Conservation (phyloP, 345 rosid genomes). For the Populus tremula region DNA sequence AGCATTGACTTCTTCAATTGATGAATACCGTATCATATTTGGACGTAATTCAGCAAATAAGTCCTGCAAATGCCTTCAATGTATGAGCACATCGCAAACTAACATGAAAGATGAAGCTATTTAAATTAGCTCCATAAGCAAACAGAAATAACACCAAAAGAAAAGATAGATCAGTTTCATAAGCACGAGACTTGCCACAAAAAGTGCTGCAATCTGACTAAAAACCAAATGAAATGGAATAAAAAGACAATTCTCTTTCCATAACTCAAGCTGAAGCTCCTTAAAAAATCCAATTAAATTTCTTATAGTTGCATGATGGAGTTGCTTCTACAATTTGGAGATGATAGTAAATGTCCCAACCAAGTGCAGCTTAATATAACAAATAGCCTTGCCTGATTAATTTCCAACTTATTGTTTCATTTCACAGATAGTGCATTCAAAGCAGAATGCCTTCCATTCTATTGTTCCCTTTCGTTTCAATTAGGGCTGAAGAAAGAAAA, state of each 20-base stretch:
- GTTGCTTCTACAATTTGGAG: background rate
- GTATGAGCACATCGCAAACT: slow-evolving; percentile 18
- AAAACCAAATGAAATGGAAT: background rate
- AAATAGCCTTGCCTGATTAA: background rate
- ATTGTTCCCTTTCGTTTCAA: background rate
- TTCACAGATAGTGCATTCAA: background rate
- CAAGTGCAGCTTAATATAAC: background rate
- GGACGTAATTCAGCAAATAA: slow-evolving; percentile 86
- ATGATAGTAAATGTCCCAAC: background rate
- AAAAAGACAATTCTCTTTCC: background rate
- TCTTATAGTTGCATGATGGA: background rate
- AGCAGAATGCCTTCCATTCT: background rate
- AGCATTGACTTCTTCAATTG: slow-evolving; percentile 77
- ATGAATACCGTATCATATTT: slow-evolving; percentile 69
- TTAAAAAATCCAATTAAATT: background rate
- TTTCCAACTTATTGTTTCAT: background rate
- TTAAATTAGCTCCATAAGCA: background rate
- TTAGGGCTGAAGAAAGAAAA: background rate
- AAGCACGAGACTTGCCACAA: background rate
- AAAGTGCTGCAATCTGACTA: background rate
- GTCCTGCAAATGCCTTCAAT: slow-evolving; percentile 55
- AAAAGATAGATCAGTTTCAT: background rate
- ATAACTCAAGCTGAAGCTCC: background rate
- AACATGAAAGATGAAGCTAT: background rate
- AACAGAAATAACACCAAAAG: background rate